Conservation (phyloP, 352 stramenopile genomes). For the Pilasporangium apinafurcum region DNA sequence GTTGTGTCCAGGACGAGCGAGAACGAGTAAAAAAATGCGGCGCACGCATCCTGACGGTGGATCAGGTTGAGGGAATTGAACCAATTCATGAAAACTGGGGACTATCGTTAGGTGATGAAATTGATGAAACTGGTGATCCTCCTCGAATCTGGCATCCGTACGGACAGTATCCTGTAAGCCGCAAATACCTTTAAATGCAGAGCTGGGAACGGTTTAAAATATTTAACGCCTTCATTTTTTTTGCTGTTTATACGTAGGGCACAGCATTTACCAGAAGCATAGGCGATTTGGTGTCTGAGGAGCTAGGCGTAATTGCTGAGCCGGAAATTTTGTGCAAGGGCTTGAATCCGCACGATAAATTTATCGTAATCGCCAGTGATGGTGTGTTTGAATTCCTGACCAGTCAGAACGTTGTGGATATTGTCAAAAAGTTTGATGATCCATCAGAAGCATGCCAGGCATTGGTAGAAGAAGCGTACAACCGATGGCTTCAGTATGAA, state of each 20-base stretch:
- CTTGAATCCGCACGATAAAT: slow-evolving; percentile 87
- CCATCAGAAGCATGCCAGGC: slow-evolving; percentile 85
- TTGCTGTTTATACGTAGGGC: slow-evolving; percentile 35
- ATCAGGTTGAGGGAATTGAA: slow-evolving; percentile 93
- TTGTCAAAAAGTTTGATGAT: slow-evolving; percentile 81
- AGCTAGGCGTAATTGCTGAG: slow-evolving; percentile 88
- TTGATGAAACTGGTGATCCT: slow-evolving; percentile 89
- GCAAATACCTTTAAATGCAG: slow-evolving; percentile 1
- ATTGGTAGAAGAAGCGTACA: slow-evolving; percentile 90
- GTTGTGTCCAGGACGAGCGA: slow-evolving; percentile 78
- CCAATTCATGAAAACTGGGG: slow-evolving; percentile 90
- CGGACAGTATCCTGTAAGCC: slow-evolving; percentile 72
- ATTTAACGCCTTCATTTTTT: neutral
- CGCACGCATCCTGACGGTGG: slow-evolving; percentile 92
- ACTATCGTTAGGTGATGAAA: slow-evolving; percentile 86
- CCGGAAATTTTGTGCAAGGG: slow-evolving; percentile 89
- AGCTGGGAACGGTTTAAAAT: slow-evolving; percentile 1
- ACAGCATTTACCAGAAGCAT: slow-evolving; percentile 98
- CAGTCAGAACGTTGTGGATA: slow-evolving; percentile 92
- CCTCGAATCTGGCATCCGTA: slow-evolving; percentile 89
- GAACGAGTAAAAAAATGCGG: slow-evolving; percentile 90
- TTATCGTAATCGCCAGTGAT: slow-evolving; percentile 91
- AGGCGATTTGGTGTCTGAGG: slow-evolving; percentile 91
- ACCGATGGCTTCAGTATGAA: slow-evolving; percentile 92
- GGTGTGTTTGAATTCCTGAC: slow-evolving; percentile 95